phyloP scores from a whole-genome alignment of 2,329 filamentous ascomycete genomes.

The Xylariaceae sp. region DNA sequence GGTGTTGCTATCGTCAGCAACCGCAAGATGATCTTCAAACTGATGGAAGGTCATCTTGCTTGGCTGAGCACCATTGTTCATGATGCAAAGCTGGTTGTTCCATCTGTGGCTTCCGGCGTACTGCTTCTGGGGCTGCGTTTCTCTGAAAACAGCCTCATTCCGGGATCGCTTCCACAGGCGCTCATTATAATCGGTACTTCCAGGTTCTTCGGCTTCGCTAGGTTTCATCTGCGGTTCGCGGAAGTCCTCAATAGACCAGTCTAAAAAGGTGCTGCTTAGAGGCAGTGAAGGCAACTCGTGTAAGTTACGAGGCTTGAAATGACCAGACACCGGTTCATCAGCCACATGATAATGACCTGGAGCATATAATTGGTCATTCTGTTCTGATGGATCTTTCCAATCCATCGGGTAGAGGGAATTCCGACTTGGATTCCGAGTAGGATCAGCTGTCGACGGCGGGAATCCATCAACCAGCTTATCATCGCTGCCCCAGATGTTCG shows the following conservation, averaged over 20 bases:
- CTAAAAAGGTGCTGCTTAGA: conserved; percentile 75
- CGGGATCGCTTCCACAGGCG: conserved; percentile 86
- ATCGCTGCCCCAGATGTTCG: conserved; percentile 47
- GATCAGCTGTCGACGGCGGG: conserved; percentile 31
- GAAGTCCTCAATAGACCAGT: conserved; percentile 98
- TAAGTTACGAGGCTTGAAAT: conserved; percentile 60
- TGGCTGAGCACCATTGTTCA: conserved; percentile 86
- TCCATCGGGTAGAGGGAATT: conserved; percentile 39
- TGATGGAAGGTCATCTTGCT: conserved; percentile 95
- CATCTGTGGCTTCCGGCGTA: conserved; percentile 80
- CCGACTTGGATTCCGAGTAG: conserved; percentile 36
- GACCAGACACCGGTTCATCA: conserved; percentile 71
- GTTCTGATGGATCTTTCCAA: conserved; percentile 59
- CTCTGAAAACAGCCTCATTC: conserved; percentile 86
- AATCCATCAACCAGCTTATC: conserved; percentile 37
- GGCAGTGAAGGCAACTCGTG: conserved; percentile 61
- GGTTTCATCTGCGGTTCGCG: conserved; percentile 97
- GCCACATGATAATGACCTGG: conserved; percentile 70
- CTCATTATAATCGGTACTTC: conserved; percentile 93
- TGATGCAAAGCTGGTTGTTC: conserved; percentile 71
- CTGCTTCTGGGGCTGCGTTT: conserved; percentile 90
- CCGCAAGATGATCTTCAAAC: conserved; percentile 91
- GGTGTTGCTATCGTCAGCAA: conserved; percentile 88
- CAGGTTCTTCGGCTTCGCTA: conserved; percentile 91
- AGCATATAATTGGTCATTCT: conserved; percentile 62